A percentile compares a stretch with the other conserved stretches of the same genome.
Evolutionary conservation across 2,329 filamentous ascomycete genomes (phyloP).

Genomic region (Polytolypa hystricis): DNA sequence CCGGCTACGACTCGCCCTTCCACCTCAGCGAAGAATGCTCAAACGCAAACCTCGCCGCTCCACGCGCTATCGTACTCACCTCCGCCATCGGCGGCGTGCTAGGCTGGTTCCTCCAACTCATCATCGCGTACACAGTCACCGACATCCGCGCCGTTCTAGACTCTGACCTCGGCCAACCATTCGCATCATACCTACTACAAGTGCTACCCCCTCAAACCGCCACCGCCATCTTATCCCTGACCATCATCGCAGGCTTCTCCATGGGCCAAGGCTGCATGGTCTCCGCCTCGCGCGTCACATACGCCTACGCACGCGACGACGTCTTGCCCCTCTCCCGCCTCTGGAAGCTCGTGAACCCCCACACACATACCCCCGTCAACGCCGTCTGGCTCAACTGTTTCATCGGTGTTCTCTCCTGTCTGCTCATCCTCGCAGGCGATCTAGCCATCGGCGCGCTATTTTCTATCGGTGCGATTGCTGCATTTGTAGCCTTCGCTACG

Average conservation of each 20-base stretch:
- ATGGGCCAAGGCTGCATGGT: constrained; percentile 68
- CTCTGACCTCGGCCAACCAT: constrained; percentile 57
- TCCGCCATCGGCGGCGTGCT: constrained; percentile 54
- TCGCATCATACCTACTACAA: constrained; percentile 58
- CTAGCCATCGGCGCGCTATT: constrained; percentile 58
- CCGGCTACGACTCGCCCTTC: constrained; percentile 57
- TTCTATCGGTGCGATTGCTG: constrained; percentile 57
- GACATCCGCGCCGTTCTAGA: constrained; percentile 49
- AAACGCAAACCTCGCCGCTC: constrained; percentile 59
- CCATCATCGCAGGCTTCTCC: constrained; percentile 57
- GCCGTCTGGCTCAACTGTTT: constrained; percentile 56
- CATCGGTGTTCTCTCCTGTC: constrained; percentile 48
- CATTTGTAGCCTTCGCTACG: constrained; percentile 45
- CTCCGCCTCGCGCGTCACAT: constrained; percentile 55
- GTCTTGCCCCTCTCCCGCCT: constrained; percentile 52
- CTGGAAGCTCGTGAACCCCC: constrained; percentile 49
- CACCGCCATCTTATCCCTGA: constrained; percentile 52
- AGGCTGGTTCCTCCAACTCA: constrained; percentile 63
- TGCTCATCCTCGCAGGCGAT: constrained; percentile 55
- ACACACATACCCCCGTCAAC: constrained; percentile 57
- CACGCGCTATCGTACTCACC: constrained; percentile 61
- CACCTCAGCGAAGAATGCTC: constrained; percentile 66
- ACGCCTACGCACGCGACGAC: constrained; percentile 61
- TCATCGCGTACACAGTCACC: constrained; percentile 60
- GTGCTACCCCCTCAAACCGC: constrained; percentile 50